Evolutionary conservation across 805 yeast genomes (phyloP).

Genomic region (Candida wancherniae): DNA sequence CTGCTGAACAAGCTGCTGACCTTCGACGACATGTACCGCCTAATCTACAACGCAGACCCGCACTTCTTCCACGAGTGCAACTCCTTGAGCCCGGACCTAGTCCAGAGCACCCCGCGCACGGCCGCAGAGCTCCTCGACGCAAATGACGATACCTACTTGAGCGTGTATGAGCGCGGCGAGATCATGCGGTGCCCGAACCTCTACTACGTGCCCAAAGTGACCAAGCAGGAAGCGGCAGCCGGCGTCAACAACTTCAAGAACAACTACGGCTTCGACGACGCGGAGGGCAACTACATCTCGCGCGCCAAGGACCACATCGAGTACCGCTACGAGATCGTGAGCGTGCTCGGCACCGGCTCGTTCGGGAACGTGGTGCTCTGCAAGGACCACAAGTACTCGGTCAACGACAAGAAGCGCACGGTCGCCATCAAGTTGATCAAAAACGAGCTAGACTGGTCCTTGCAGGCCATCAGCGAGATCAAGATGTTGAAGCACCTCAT

Average conservation of each 20-base stretch:
- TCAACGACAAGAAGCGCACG: slow-evolving; percentile 22
- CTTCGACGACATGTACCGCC: slow-evolving; percentile 18
- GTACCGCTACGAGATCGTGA: slow-evolving; percentile 61
- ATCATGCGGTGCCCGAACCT: slow-evolving; percentile 45
- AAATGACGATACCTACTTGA: slow-evolving; percentile 24
- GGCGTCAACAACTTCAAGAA: slow-evolving; percentile 31
- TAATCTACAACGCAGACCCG: slow-evolving; percentile 25
- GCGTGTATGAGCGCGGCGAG: slow-evolving; percentile 59
- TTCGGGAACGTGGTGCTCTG: slow-evolving; percentile 77
- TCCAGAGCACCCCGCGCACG: slow-evolving; percentile 3
- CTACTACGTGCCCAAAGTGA: slow-evolving; percentile 44
- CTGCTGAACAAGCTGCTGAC: slow-evolving; percentile 10
- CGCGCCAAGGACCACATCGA: slow-evolving; percentile 65
- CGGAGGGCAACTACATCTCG: slow-evolving; percentile 55
- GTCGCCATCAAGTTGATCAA: slow-evolving; percentile 79
- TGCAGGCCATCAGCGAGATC: slow-evolving; percentile 77
- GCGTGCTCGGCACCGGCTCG: slow-evolving; percentile 68
- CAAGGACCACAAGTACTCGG: slow-evolving; percentile 52
- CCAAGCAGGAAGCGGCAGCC: slow-evolving; percentile 2
- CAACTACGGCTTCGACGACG: slow-evolving; percentile 73
- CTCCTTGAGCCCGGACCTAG: slow-evolving; percentile 6
- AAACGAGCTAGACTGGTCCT: slow-evolving; percentile 65
- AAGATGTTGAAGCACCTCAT: slow-evolving; percentile 52
- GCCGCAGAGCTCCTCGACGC: slow-evolving; percentile 6
- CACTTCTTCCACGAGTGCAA: slow-evolving; percentile 19